Base-by-base conservation (phyloP, 2,329 filamentous ascomycete genomes). In the Diaporthe aspalathi region DNA sequence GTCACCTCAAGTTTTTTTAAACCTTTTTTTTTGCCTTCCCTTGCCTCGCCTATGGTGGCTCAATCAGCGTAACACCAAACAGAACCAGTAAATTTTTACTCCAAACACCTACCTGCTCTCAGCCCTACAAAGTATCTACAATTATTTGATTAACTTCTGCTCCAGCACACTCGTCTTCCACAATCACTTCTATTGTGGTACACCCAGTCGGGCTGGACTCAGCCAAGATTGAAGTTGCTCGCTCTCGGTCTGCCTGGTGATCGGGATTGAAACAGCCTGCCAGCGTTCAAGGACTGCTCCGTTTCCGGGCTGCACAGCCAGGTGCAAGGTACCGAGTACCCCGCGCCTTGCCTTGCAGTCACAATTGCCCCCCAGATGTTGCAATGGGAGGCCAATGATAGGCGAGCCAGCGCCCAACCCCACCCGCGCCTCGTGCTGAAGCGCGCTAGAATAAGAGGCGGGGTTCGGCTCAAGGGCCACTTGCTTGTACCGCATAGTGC, bases 381-480 rank as follows among this genome's bases (percentile, higher is more conserved):
- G 66, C 53, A 68, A 68, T 68, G 27, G 67, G 2, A 60, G 17
- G 53, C 53, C 53, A 68, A 60, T 68, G 53, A 68, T 60, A 50
- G 66, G 53, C 35, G 35, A 45, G 32, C 40, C 38, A 40, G 5
- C 22, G 40, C 20, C 66, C 20, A 29, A 50, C 29, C 67, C 67
- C 67, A 56, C 54, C 67, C 17, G 45, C 38, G 43, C 32, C 54
- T 68, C 53, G 56, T 50, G 67, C 53, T 52, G 67, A 68, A 38
- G 67, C 53, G 49, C 29, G 45, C 67, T 60, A 57, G 50, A 29
- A 43, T n/a, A 49, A 49, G 22, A 40, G 53, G 22, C 52, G 60
- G 60, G 60, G 45, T 47, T 27, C 43, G 49, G 43, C 24, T 63
- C 27, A 22, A 63, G 9, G 49, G 12, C 20, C 60, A 49, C n/a